Conservation (phyloP, 2,329 filamentous ascomycete species). For the Daldinia sp. region DNA sequence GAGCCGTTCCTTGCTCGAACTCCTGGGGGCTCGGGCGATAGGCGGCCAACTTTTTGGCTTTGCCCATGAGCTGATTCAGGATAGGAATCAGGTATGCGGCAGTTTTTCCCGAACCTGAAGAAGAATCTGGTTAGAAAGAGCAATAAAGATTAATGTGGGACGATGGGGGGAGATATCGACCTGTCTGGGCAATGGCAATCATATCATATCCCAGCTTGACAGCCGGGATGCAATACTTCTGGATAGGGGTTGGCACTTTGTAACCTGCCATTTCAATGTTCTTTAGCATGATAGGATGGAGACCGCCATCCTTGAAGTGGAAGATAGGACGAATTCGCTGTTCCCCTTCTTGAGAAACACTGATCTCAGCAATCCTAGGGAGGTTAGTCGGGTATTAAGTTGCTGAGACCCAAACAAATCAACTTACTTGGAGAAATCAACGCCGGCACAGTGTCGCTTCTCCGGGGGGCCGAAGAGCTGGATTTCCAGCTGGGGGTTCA, state of each 20-base stretch:
- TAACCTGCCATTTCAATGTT: constrained; percentile 82
- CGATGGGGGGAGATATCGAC: constrained; percentile 61
- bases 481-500: constrained; percentile 73
- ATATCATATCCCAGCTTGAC: constrained; percentile 81
- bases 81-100: constrained; percentile 91
- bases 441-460: constrained; percentile 62
- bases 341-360: constrained; percentile 65
- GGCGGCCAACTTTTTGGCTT: constrained; percentile 86
- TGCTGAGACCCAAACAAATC: background rate
- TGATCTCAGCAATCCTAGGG: constrained; percentile 61
- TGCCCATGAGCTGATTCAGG: constrained; percentile 91
- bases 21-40: constrained; percentile 72
- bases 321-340: constrained; percentile 60
- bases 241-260: constrained; percentile 80
- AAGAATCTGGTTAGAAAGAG: constrained; percentile 12
- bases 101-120: constrained; percentile 90
- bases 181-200: constrained; percentile 91
- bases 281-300: constrained; percentile 83
- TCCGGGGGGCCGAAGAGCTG: constrained; percentile 73
- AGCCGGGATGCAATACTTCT: constrained; percentile 83
- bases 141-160: background rate
- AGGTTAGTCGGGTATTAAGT: constrained; percentile 12
- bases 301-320: constrained; percentile 76
- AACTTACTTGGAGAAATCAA: constrained; percentile 52
- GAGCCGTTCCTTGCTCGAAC: constrained; percentile 58